Conservation (phyloP, 1,139 yeast genomes). For the Debaryomyces psychrophilus region DNA sequence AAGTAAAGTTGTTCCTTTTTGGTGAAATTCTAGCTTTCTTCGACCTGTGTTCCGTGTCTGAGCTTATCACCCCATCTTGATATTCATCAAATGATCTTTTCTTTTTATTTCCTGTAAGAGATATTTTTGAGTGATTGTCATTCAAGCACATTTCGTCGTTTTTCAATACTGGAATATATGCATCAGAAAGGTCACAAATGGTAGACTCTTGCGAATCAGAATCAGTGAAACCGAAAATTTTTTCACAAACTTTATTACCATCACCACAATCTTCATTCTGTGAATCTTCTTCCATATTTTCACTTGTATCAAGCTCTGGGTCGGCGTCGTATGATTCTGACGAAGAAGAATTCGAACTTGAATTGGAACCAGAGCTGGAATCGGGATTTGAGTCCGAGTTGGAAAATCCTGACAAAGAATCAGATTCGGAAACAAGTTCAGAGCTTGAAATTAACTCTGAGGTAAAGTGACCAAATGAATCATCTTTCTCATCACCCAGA, state of each 20-base stretch:
- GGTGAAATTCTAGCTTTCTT: background rate
- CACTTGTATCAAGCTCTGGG: conserved; percentile 1
- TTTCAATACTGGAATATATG: background rate
- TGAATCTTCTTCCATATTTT: background rate
- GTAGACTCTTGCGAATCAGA: background rate
- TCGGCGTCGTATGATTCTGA: background rate
- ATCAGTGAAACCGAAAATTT: conserved; percentile 9
- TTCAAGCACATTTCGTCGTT: background rate
- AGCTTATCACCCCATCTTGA: conserved; percentile 10
- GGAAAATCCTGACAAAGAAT: background rate
- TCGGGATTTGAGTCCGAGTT: background rate
- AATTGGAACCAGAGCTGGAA: background rate
- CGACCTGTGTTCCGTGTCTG: conserved; percentile 7
- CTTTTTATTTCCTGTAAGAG: background rate
- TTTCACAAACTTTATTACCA: conserved; percentile 9
- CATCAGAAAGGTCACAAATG: background rate
- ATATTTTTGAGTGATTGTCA: background rate
- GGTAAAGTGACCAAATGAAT: background rate
- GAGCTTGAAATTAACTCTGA: background rate
- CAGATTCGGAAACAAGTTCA: background rate
- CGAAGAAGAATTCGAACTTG: background rate
- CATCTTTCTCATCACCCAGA: background rate
- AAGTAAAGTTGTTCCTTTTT: conserved; percentile 3
- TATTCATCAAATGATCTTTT: conserved; percentile 7
- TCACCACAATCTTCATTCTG: conserved; percentile 9